Base-by-base conservation (phyloP, 176 grass and related monocot genomes). In the Alloteropsis semialata region DNA sequence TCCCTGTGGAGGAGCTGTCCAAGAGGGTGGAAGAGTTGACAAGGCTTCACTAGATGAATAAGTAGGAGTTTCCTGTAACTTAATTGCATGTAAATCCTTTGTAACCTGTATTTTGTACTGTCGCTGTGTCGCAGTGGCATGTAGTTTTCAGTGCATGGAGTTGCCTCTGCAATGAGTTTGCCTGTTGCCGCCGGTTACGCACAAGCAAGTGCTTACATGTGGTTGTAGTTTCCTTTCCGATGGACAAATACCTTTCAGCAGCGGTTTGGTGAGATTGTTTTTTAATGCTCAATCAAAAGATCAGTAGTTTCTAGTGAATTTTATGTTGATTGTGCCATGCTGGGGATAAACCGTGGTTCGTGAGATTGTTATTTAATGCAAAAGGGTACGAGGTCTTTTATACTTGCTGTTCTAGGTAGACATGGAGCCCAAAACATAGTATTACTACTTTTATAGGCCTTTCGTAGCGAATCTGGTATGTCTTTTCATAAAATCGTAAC, bases 1-100 rank as follows among this genome's bases (percentile, higher is more conserved):
- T 91, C 30, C 65, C 86, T 1, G 90, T 94, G 0, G 95, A 98
- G 84, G 95, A 98, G 80, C 74, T 98, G 14, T 94, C 90, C 82
- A 98, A 88, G 88, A 93, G 78, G 39, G 95, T 98, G 48, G 96
- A 99, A 59, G 96, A 99, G 83, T 50, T 99, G 84, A 96, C 85
- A 14, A 99, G 96, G 82, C 77, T 99, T 69, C 96, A 99, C 67
- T 99, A 90, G 88, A 72, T 59, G 9, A 64, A 77, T 43, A 11
- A 81, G 5, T 65, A 51, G 77, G 19, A 34, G 77, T 55, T 76
- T 44, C 55, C n/a, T 73, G 46, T 32, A 34, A 80, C 44, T 53
- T 42, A 8, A 13, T 50, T 22, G 19, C 68, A 80, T 80, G 58
- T 74, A 74, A 36, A 66, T 86, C 48, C 58, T 79, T 41, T 79